Base-by-base conservation (phyloP, 2,329 filamentous ascomycete species). In the Cladophialophora carrionii region DNA sequence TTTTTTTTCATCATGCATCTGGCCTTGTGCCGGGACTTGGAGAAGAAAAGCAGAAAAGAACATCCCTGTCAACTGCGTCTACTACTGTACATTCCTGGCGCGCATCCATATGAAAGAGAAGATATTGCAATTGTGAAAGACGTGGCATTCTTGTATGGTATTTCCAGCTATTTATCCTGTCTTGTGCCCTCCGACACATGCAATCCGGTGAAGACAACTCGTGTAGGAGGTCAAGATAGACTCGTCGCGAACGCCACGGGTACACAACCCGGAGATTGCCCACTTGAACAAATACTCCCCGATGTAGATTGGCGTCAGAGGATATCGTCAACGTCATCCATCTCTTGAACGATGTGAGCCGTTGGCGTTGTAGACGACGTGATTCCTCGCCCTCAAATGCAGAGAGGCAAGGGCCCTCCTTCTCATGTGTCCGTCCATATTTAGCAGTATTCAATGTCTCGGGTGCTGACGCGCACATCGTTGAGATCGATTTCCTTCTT, bases 401-500 rank as follows among this genome's bases (percentile, higher is more conserved):
- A 43, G 17, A 3, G 6, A 43, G 37, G 37, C 37, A 3, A 43
- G 37, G 37, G 17, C n/a, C 2, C 37, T n/a, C 37, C 17, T 37
- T n/a, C 2, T 20, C 37, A 2, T 17, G n/a, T 17, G 37, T 43
- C 37, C 10, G 48, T 49, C 46, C 4, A 8, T 10, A 4, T 51
- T 51, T 29, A 51, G 48, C 48, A 51, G 20, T 4, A 51, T 6
- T 20, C 20, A 65, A 73, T 73, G 71, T 57, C 67, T 31, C 62
- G 51, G 41, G 22, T 64, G 43, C 31, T 55, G 31, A 41, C 53
- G 22, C 43, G 57, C 62, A 57, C 46, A 4, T 37, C 43, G n/a
- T 14, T 68, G 8, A 63, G 67, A 22, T 70, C 67, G 26, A 54
- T 68, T 6, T 71, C 67, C 5, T 49, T 70, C 34, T 56, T 70